Evolutionary conservation across 805 yeast genomes (phyloP).

Genomic region (Suhomyces canberraensis): DNA sequence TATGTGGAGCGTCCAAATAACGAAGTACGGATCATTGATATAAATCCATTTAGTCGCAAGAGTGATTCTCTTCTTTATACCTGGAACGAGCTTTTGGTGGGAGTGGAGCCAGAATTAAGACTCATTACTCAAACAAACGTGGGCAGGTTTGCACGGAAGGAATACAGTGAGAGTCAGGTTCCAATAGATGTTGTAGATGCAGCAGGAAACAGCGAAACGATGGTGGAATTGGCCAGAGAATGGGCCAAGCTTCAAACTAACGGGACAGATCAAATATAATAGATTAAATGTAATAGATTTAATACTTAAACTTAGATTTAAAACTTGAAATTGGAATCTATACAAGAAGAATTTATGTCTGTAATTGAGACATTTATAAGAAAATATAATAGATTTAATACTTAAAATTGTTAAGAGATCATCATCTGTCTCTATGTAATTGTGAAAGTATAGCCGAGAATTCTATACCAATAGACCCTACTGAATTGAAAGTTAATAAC

Average conservation of each 20-base stretch:
- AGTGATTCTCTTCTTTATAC: slow-evolving; percentile 78
- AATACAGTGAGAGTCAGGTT: slow-evolving; percentile 86
- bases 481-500: too few relatives aligned
- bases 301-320: too few relatives aligned
- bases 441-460: too few relatives aligned
- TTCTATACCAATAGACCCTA: too few relatives aligned
- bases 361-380: too few relatives aligned
- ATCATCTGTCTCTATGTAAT: too few relatives aligned
- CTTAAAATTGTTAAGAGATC: too few relatives aligned
- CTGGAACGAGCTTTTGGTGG: slow-evolving; percentile 71
- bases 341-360: too few relatives aligned
- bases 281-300: too few relatives aligned
- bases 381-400: too few relatives aligned
- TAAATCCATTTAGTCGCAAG: slow-evolving; percentile 78
- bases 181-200: slow-evolving; percentile 92
- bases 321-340: too few relatives aligned
- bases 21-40: slow-evolving; percentile 69
- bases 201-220: slow-evolving; percentile 59
- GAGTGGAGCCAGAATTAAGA: slow-evolving; percentile 44
- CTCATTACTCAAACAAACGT: slow-evolving; percentile 66
- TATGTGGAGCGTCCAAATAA: slow-evolving; percentile 76
- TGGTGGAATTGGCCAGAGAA: slow-evolving; percentile 63
- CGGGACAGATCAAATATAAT: too few relatives aligned
- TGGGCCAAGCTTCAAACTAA: slow-evolving; percentile 39
- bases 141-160: slow-evolving; percentile 74